Conservation (phyloP, 164 flowering plant genomes). For the Tetrastigma voinierianum region DNA sequence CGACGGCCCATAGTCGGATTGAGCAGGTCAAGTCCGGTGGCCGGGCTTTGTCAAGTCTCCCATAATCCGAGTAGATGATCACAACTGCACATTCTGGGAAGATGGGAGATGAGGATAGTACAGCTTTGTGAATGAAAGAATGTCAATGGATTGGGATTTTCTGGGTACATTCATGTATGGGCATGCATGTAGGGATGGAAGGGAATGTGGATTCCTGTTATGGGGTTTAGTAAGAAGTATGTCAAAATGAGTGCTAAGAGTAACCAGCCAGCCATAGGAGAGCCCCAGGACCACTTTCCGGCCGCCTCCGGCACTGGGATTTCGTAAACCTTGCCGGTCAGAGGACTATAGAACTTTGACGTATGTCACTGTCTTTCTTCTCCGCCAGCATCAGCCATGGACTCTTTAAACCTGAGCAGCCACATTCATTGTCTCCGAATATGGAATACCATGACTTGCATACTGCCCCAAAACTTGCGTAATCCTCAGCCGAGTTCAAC, state of each 20-base stretch:
- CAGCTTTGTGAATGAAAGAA: neutral
- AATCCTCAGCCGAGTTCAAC: neutral
- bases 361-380: neutral
- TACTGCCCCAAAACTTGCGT: neutral
- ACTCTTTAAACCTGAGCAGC: neutral
- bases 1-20: neutral
- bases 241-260: too few species aligned
- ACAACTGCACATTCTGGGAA: neutral
- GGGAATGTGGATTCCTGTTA: too few species aligned
- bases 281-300: too few species aligned
- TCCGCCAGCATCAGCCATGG: neutral
- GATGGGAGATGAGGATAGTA: neutral
- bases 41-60: neutral
- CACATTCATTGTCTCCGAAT: neutral
- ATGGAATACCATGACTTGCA: constrained; percentile 2
- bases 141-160: neutral
- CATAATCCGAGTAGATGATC: neutral
- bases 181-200: neutral
- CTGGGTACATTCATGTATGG: neutral
- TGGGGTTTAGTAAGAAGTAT: too few species aligned
- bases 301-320: too few species aligned
- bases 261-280: too few species aligned
- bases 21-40: neutral
- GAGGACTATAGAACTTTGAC: neutral
- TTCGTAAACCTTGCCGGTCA: neutral